Conservation (phyloP, 2,329 filamentous ascomycete species). For the Mollisia scopiformis region DNA sequence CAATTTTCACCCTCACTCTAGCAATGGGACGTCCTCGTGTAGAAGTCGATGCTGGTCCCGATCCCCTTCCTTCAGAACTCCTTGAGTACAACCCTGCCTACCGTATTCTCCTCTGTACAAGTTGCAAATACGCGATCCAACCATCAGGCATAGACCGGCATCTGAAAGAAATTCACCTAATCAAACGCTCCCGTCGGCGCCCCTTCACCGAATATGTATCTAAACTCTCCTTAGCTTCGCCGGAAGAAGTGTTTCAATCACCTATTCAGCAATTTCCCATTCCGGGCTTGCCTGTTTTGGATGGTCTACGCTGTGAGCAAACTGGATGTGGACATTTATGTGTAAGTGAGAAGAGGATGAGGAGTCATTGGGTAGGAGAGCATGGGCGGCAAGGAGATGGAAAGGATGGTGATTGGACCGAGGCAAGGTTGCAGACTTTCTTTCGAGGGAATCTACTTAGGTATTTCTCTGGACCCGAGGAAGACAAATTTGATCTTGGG, state of each 20-base stretch:
- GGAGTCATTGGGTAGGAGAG: conserved; percentile 33
- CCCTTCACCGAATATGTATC: conserved; percentile 25
- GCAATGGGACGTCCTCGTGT: neutral
- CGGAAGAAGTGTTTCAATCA: conserved; percentile 27
- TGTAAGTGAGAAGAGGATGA: conserved; percentile 38
- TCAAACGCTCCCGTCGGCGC: conserved; percentile 21
- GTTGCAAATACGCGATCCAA: conserved; percentile 31
- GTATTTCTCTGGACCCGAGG: conserved; percentile 28
- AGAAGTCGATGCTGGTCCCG: neutral
- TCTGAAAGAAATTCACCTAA: conserved; percentile 31
- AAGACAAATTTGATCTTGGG: neutral
- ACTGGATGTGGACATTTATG: conserved; percentile 35
- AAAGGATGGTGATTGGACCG: conserved; percentile 29
- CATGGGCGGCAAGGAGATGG: conserved; percentile 24
- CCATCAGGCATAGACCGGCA: conserved; percentile 28
- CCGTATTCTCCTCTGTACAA: conserved; percentile 28
- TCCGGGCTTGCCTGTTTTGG: conserved; percentile 29
- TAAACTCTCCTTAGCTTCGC: conserved; percentile 24
- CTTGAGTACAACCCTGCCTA: conserved; percentile 28
- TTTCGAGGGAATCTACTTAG: conserved; percentile 34
- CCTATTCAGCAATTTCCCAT: conserved; percentile 33
- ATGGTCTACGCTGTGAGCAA: conserved; percentile 31
- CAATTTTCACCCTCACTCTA: neutral
- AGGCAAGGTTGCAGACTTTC: conserved; percentile 33
- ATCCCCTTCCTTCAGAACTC: conserved; percentile 19